Conservation (phyloP, 2,329 filamentous ascomycete species). For the Didymella glomerata region DNA sequence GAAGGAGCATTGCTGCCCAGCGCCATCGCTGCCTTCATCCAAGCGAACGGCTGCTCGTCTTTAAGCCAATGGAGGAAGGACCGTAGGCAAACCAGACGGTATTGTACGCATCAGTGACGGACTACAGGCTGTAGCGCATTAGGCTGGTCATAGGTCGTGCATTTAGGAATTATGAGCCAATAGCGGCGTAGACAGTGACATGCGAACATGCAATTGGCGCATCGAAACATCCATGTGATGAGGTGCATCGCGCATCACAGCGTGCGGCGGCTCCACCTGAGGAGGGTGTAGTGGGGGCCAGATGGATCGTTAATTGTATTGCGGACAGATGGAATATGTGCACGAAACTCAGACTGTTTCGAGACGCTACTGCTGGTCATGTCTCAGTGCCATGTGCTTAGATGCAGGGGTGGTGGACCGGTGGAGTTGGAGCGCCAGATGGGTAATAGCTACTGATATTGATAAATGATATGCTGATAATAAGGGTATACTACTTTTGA, state of each 20-base stretch:
- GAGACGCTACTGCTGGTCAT: constrained; percentile 9
- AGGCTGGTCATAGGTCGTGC: constrained; percentile 6
- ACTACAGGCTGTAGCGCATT: constrained; percentile 9
- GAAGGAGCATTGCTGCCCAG: constrained; percentile 4
- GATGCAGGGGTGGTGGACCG: not conserved
- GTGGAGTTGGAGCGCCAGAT: not conserved
- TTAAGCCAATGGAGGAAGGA: not conserved
- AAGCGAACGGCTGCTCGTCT: not conserved
- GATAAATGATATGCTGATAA: constrained; percentile 17
- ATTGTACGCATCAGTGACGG: not conserved
- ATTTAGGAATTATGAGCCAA: constrained; percentile 5
- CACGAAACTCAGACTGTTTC: constrained; percentile 3
- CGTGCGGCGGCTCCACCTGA: constrained; percentile 7
- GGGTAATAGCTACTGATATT: constrained; percentile 10
- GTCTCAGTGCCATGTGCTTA: constrained; percentile 16
- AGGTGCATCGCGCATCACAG: constrained; percentile 18
- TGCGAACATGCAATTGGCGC: constrained; percentile 11
- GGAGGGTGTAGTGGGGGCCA: constrained; percentile 16
- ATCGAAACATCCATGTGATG: constrained; percentile 14
- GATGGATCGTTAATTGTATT: constrained; percentile 2
- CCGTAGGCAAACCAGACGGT: not conserved
- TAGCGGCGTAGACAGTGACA: not conserved
- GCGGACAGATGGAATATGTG: constrained; percentile 3
- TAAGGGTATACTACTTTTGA: constrained; percentile 28
- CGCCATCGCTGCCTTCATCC: not conserved